A percentile compares a stretch with the other conserved stretches of the same genome.
These are phyloP conservation scores for Aureobasidium melanogenum DNA, from an alignment of 2,329 filamentous ascomycete genomes.

Conservation along the genomic window DNA sequence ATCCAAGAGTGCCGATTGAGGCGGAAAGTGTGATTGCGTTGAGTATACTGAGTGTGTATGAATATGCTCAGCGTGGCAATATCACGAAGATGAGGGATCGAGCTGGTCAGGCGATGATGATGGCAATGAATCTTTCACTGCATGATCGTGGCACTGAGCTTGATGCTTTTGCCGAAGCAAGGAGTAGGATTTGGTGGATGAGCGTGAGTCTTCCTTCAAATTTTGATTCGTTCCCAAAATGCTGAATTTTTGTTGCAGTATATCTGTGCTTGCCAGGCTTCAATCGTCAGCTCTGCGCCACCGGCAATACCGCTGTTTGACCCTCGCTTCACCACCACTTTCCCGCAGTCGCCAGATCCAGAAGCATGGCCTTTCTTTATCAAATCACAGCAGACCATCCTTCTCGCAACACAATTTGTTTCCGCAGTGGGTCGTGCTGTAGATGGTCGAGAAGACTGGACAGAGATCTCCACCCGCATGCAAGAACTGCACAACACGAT, in stretches of 20 bases:
- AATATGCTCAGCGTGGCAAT: constrained; percentile 46
- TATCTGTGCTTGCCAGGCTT: constrained; percentile 41
- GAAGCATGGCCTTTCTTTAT: constrained; percentile 10
- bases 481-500: neutral
- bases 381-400: constrained; percentile 8
- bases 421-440: neutral
- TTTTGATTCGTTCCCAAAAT: too few relatives aligned
- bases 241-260: too few relatives aligned
- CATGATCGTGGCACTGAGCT: constrained; percentile 31
- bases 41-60: constrained; percentile 42
- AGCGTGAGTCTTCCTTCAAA: too few relatives aligned
- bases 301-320: constrained; percentile 37
- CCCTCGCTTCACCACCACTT: constrained; percentile 36
- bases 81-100: constrained; percentile 44
- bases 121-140: constrained; percentile 38
- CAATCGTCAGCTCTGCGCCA: constrained; percentile 42
- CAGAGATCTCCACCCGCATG: neutral
- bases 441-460: neutral
- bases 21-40: constrained; percentile 42
- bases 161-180: constrained; percentile 37
- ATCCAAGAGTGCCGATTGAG: constrained; percentile 36
- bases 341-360: constrained; percentile 1
- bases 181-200: constrained; percentile 46
- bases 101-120: constrained; percentile 39
- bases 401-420: constrained; percentile 8